Base-by-base conservation (phyloP, 257 asterid species). In the Solanum stenotomum region DNA sequence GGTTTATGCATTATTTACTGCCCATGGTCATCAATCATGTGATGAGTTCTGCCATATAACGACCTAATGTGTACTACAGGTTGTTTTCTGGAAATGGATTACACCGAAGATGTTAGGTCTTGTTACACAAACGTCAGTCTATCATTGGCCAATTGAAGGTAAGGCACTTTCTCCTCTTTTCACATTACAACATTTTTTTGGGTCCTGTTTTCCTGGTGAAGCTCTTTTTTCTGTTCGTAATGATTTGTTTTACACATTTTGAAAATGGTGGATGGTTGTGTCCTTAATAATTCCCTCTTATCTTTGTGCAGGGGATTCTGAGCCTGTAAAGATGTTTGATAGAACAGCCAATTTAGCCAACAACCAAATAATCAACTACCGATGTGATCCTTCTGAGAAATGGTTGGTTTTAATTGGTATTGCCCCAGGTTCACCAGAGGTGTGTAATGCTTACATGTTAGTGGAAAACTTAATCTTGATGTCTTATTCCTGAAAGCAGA, bases 1-100 rank as follows among this genome's bases (percentile, higher is more conserved):
- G 65, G 46, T 49, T 37, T 44, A n/a, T 83, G 85, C n/a, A 56
- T 86, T 83, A 78, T 59, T 40, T 71, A 52, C 20, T 72, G 74
- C 83, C 83, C 74, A 71, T n/a, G 37, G 49, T 46, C 52, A 86
- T 52, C 11, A 56, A 44, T 74, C 68, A 61, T 74, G 85, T 46
- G 71, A 79, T 88, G 81, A 29, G 85, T 81, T 86, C 67, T 12
- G 75, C 35, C 49, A 46, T 70, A 65, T 74, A 72, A 38, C 20
- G 29, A 74, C 70, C 83, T 34, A 61, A 29, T 68, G 83, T 85
- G 74, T 79, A 87, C 85, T 88, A 37, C 89, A 96, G 99, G 98
- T 97, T 49, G 99, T 94, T 40, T 97, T 97, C 90, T 97, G 99
- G 99, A 97, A 97, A 93, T 97, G 99, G 99, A 94, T 96, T 86